A percentile compares a stretch with the other conserved stretches of the same genome.
Evolutionary conservation across 495 filamentous ascomycete genomes (phyloP).

Genomic region (Rostrohypoxylon terebratum): DNA sequence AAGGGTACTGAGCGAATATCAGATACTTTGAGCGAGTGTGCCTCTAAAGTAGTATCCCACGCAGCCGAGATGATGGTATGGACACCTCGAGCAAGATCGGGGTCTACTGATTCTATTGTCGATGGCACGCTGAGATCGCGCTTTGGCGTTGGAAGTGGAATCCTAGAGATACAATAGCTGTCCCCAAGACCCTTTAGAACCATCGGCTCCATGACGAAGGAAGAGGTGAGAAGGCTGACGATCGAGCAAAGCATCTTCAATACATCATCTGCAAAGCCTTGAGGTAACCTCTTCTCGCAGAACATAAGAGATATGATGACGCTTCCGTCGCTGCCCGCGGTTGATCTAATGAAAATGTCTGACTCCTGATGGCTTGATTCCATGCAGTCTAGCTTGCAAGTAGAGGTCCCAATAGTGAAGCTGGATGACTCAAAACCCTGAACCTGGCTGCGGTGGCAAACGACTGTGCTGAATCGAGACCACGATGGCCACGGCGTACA

Average conservation of each 20-base stretch:
- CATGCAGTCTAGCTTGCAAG: constrained; percentile 54
- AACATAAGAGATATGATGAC: constrained; percentile 58
- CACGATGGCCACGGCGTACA: constrained; percentile 63
- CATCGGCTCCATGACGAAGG: constrained; percentile 56
- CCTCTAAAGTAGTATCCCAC: constrained; percentile 58
- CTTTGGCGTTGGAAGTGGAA: constrained; percentile 52
- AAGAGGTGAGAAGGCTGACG: constrained; percentile 55
- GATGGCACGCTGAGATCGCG: constrained; percentile 30
- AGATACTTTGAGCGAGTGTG: constrained; percentile 54
- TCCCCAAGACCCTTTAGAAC: constrained; percentile 54
- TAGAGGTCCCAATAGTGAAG: constrained; percentile 56
- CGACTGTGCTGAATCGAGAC: constrained; percentile 60
- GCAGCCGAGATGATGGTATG: constrained; percentile 54
- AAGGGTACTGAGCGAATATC: constrained; percentile 62
- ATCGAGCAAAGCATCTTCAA: constrained; percentile 58
- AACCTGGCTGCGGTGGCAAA: constrained; percentile 56
- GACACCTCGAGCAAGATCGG: constrained; percentile 47
- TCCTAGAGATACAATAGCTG: constrained; percentile 49
- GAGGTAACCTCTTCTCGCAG: constrained; percentile 55
- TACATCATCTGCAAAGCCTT: constrained; percentile 55
- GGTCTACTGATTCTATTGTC: constrained; percentile 33
- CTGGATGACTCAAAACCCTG: constrained; percentile 37
- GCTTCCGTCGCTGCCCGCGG: constrained; percentile 44
- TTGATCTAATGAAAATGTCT: constrained; percentile 57
- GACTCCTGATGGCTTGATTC: constrained; percentile 56